These are phyloP conservation scores for Podospora pseudocomata DNA, from an alignment of 495 filamentous ascomycete genomes.

Conservation along the genomic window DNA sequence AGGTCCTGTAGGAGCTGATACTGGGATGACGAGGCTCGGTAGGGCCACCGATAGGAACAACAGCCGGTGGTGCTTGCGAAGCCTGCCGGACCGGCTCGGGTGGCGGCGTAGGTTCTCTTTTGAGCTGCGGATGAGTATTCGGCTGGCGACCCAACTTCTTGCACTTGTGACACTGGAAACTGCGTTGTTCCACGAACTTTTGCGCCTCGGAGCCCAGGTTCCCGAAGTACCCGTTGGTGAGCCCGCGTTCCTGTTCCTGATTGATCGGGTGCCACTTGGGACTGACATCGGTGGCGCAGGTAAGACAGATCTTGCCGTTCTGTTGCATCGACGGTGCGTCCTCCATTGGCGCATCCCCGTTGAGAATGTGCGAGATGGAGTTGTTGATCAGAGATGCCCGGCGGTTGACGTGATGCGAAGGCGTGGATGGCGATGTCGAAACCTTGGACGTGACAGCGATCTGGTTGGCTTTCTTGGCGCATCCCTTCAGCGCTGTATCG, in stretches of 20 bases:
- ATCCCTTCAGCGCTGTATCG: conserved; percentile 83
- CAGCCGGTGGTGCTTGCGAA: conserved; percentile 37
- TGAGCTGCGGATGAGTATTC: conserved; percentile 27
- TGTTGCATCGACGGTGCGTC: conserved; percentile 22
- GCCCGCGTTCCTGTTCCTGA: conserved; percentile 37
- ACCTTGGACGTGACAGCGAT: conserved; percentile 42
- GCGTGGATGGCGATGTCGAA: conserved; percentile 23
- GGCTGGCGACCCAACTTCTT: conserved; percentile 44
- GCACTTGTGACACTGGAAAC: conserved; percentile 56
- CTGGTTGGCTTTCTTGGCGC: conserved; percentile 75
- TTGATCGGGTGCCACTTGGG: conserved; percentile 58
- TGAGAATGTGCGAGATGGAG: conserved; percentile 13
- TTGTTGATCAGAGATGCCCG: conserved; percentile 37
- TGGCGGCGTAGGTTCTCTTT: conserved; percentile 33
- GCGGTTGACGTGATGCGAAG: conserved; percentile 28
- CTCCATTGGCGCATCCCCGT: conserved; percentile 26
- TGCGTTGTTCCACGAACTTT: conserved; percentile 49
- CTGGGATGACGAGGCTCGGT: conserved; percentile 22
- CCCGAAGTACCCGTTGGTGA: conserved; percentile 42
- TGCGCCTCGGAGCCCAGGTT: conserved; percentile 39
- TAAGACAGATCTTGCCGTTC: conserved; percentile 50
- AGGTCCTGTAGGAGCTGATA: conserved; percentile 15
- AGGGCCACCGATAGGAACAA: conserved; percentile 49
- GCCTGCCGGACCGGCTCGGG: conserved; percentile 36
- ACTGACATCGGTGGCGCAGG: conserved; percentile 57